Base-by-base conservation (phyloP, 345 rosid species). In the Aethionema arabicum region DNA sequence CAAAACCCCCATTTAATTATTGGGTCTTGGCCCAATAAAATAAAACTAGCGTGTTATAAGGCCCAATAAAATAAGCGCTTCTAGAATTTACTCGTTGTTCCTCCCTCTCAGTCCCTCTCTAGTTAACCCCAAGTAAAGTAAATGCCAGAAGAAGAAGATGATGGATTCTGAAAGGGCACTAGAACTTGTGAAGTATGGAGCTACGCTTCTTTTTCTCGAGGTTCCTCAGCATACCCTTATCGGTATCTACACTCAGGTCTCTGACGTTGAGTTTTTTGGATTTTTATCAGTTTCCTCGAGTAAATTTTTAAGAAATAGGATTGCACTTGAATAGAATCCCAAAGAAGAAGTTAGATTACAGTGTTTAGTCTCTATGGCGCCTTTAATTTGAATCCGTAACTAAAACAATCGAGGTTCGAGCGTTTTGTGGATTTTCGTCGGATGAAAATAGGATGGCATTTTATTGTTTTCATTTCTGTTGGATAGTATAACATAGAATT, bases 161-260 rank as follows among this genome's bases (percentile, higher is more conserved):
- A 84, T 89, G 98, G 91, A 92, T 67, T 72, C 88, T 2, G 96
- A 85, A 9, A 77, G 78, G 37, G 97, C 97, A 31, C 61, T 83
- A 7, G 91, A 90, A 72, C 80, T 82, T n/a, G 90, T 82, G 29
- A 82, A 77, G 79, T 80, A 69, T 5, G 97, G 97, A 68, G 88
- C 76, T 38, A 72, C 96, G 3, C 84, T 93, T 63, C 90, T 90
- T 37, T 86, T 85, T 42, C 85, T 93, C n/a, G 96, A 84, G 59
- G 95, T 93, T 65, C 99, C 97, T 73, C 82, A 81, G 59, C 58
- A 78, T 72, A 83, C 97, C 6, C 82, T 90, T 50, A 21, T 90
- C 55, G 96, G 96, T 59, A 79, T 93, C 60, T 95, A 93, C 46
- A 83, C 91, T 64, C 97, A 84, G 89, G 97, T 86, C 11, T 13